Evolutionary conservation across 495 filamentous ascomycete species (phyloP), one percentile per base, ranked within the genome.

Genomic region (Penicillium salamii): DNA sequence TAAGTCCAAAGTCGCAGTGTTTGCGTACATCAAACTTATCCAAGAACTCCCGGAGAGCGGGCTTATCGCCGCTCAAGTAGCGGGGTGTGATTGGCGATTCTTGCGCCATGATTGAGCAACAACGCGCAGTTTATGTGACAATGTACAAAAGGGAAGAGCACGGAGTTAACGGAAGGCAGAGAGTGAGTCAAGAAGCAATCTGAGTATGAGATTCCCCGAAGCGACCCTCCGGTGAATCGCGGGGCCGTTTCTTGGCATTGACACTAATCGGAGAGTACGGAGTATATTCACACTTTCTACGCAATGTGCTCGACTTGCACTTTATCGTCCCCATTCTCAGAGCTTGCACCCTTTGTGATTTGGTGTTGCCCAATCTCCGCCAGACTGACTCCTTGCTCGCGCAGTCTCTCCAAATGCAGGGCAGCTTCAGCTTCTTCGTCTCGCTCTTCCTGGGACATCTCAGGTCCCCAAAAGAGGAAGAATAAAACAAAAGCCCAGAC

Each of bases 1-100:
- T 15, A 19, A 20, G 5, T 15, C 9, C 1, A 11, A 26, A 32
- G 29, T 11, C 29, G 7, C 5, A 12, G 29, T 32, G 11, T 11
- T n/a, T 32, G 12, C 11, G 29, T 8, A 32, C 29, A 32, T 32
- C 95, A 58, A 96, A 98, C 57, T 81, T 82, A 61, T 87, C 86
- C 50, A 98, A 74, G 59, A 97, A 98, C 21, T 87, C 82, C 18
- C 81, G 75, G 44, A 97, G 87, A 17, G 78, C 85, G 38, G 76
- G 73, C 46, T 78, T 78, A 64, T 96, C 82, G 57, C 90, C 90
- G 33, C 86, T 91, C 54, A 98, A 78, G 61, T 92, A 89, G 62
- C 82, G 82, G 41, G 91, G 82, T 19, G 52, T 33, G 29, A 46
- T 39, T 7, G 57, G 60, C 42, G 60, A 63, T 39, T 50, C 38